A percentile compares a stretch with the other conserved stretches of the same genome.
Conservation (phyloP, 1,284 basidiomycete species). For the Chiua sp. region DNA sequence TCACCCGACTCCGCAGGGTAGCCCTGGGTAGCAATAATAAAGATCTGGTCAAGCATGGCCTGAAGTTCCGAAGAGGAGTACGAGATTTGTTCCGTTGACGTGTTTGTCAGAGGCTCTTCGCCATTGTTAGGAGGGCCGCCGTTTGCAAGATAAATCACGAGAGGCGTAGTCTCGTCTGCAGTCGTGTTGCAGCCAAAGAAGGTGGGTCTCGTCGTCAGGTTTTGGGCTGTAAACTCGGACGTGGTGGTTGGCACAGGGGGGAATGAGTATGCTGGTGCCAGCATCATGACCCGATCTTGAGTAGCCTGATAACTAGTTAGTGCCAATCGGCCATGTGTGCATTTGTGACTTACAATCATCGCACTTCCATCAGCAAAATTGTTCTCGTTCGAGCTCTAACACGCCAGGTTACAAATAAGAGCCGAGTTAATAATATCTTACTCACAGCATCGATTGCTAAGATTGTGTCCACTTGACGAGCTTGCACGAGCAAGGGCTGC, state of each 20-base stretch:
- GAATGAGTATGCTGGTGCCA: conserved; percentile 46
- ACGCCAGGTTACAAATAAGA: neutral
- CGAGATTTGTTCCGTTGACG: conserved; percentile 38
- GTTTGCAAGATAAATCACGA: conserved; percentile 48
- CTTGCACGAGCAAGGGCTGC: conserved; percentile 58
- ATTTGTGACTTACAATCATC: conserved; percentile 42
- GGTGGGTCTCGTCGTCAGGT: conserved; percentile 44
- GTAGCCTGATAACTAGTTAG: conserved; percentile 36
- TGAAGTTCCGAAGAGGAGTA: conserved; percentile 40
- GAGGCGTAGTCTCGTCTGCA: conserved; percentile 30
- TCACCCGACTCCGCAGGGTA: conserved; percentile 21
- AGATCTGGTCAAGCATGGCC: conserved; percentile 48
- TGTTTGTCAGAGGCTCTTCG: conserved; percentile 46
- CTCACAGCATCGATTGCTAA: conserved; percentile 57
- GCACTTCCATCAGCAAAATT: conserved; percentile 46
- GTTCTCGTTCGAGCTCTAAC: conserved; percentile 36
- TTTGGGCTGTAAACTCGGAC: conserved; percentile 38
- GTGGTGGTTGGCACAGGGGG: conserved; percentile 43
- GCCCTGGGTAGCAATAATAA: conserved; percentile 48
- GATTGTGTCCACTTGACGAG: conserved; percentile 55
- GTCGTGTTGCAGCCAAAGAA: conserved; percentile 50
- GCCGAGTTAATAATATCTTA: neutral
- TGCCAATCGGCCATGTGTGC: neutral
- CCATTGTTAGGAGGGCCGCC: conserved; percentile 48
- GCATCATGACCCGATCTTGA: conserved; percentile 43